Evolutionary conservation across 176 grass and related monocot genomes (phyloP), one percentile per base, ranked within the genome.

Genomic region (Chrysopogon serrulatus): DNA sequence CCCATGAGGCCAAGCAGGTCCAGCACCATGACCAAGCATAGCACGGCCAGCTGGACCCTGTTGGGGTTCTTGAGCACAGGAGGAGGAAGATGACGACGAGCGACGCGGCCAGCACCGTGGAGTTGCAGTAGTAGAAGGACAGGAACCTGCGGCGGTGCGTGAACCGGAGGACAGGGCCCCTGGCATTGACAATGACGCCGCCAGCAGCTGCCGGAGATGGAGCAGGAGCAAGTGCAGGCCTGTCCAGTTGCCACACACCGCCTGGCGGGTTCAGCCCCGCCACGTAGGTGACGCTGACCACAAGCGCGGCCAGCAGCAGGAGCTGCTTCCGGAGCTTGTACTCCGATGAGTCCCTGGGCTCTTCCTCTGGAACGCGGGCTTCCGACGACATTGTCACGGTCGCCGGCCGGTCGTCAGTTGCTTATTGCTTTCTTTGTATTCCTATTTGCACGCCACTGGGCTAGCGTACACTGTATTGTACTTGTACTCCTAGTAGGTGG

Each of bases 121-220:
- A 74, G 9, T 85, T 85, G 62, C 80, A 86, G 56, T 71, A 79
- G 56, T 70, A 79, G 74, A 86, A 86, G 3, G 74, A 24, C 3
- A 57, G 64, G 62, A 60, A 86, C 54, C 74, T 33, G 34, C 5
- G 4, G 17, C 10, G 23, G 32, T 44, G 32, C 5, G 9, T 70
- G 74, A 57, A 65, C 1, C 68, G 61, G 23, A 86, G 83, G 31
- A 86, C 60, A 16, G 63, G 35, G 10, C 21, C 49, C 18, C 73
- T 74, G 1, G 73, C 72, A 4, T 1, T 66, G 31, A 19, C 1
- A 7, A 4, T 5, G 21, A 30, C 4, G 15, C 17, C 17, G 17
- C 17, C 47, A 19, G 17, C 47, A 7, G 47, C 47, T 19, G 47
- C 47, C 47, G 47, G 47, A 49, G 47, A 16, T 8, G 47, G 47